phyloP scores from a whole-genome alignment of 305 asterid species.

The Fraxinus floribunda region DNA sequence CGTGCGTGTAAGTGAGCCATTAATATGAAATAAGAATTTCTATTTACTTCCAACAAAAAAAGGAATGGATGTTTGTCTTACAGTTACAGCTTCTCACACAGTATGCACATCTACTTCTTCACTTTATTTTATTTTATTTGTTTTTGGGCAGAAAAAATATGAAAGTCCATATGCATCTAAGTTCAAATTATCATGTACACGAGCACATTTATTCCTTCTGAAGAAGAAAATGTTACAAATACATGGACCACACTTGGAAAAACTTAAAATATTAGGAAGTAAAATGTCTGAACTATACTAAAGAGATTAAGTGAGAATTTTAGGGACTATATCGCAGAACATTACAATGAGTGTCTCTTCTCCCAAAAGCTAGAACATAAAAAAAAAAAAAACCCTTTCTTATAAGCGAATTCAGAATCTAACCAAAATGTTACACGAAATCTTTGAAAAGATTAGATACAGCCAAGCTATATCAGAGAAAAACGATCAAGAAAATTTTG shows the following conservation, averaged over 20 bases:
- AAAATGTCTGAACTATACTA: not conserved
- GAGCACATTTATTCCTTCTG: not conserved
- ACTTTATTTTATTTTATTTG: no score
- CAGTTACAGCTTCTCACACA: not conserved
- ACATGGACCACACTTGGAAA: not conserved
- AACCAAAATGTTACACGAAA: not conserved
- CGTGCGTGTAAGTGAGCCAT: not conserved
- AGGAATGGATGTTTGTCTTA: not conserved
- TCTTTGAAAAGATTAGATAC: not conserved
- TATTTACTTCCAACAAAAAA: not conserved
- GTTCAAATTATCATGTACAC: no score
- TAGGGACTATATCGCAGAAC: not conserved
- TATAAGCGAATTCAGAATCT: not conserved
- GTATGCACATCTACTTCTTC: no score
- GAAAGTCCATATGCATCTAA: no score
- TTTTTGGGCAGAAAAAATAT: no score
- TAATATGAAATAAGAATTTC: not conserved
- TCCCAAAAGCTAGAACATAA: not conserved
- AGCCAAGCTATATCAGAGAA: not conserved
- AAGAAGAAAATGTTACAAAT: not conserved
- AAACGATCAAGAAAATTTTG: not conserved
- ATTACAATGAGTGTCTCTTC: not conserved
- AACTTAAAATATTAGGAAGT: not conserved
- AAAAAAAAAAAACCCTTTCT: not conserved
- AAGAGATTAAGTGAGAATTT: not conserved